Conservation (phyloP, 176 grass and related monocot genomes). For the Tillandsia fasciculata region DNA sequence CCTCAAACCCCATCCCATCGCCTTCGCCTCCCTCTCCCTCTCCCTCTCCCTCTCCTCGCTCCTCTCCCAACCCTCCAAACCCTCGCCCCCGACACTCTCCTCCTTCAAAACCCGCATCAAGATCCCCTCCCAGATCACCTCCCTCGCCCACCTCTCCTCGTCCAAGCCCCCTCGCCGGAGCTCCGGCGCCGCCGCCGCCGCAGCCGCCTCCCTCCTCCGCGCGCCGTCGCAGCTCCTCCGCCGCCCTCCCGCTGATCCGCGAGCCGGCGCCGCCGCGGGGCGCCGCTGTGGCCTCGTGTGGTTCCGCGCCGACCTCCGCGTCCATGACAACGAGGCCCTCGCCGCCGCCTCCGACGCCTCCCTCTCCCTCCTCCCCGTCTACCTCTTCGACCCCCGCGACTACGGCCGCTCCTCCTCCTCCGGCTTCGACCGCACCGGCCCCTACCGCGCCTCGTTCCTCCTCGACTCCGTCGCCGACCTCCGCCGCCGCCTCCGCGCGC, state of each 20-base stretch:
- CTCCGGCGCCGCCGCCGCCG: background rate
- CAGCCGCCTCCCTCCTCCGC: constrained; percentile 9
- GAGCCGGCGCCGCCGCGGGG: constrained; percentile 32
- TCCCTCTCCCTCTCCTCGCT: constrained; percentile 38
- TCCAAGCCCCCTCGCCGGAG: constrained; percentile 28
- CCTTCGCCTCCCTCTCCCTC: constrained; percentile 51
- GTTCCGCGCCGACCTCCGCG: constrained; percentile 74
- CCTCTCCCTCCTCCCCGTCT: constrained; percentile 67
- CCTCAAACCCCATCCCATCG: constrained; percentile 7
- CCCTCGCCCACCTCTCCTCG: constrained; percentile 42
- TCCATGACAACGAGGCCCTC: constrained; percentile 72
- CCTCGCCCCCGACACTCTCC: constrained; percentile 27
- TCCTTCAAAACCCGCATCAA: constrained; percentile 34
- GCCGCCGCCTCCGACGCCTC: constrained; percentile 36
- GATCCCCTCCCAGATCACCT: constrained; percentile 47
- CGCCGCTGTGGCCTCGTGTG: constrained; percentile 71
- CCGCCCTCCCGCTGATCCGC: constrained; percentile 33
- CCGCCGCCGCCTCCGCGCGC: constrained; percentile 44
- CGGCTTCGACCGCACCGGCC: constrained; percentile 59
- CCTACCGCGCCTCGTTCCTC: constrained; percentile 62
- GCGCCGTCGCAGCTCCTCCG: constrained; percentile 13
- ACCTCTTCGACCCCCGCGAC: constrained; percentile 71
- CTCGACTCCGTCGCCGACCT: constrained; percentile 82
- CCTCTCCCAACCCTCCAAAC: constrained; percentile 33
- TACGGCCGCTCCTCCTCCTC: constrained; percentile 51